Conservation (phyloP, 768 basidiomycete genomes). For the Kwoniella sp. region DNA sequence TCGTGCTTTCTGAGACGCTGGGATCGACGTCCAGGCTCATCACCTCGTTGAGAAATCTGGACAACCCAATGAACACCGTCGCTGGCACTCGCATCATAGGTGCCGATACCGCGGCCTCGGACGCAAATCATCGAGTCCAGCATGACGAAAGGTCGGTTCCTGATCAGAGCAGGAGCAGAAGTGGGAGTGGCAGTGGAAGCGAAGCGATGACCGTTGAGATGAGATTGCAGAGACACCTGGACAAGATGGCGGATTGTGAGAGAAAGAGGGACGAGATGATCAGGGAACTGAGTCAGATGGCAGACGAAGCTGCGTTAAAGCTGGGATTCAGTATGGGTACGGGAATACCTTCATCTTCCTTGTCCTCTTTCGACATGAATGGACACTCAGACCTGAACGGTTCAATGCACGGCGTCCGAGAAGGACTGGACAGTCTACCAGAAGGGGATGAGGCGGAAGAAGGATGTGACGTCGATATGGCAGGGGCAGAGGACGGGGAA, state of each 20-base stretch:
- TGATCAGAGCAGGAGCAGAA: too few relatives aligned
- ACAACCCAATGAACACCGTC: neutral
- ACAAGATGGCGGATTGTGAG: conserved; percentile 19
- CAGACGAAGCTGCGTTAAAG: conserved; percentile 10
- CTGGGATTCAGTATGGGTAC: neutral
- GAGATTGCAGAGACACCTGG: conserved; percentile 20
- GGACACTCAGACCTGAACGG: neutral
- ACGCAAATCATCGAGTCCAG: neutral
- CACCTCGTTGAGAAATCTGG: neutral
- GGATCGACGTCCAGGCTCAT: conserved; percentile 4
- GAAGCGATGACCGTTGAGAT: neutral
- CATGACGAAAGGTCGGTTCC: neutral
- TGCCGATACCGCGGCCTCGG: neutral
- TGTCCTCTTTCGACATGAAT: neutral
- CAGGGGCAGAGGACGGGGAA: too few relatives aligned
- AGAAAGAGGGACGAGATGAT: conserved; percentile 24
- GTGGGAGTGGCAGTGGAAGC: neutral
- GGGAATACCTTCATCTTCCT: neutral
- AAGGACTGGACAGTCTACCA: neutral
- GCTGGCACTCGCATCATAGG: too few relatives aligned
- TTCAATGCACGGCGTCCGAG: neutral
- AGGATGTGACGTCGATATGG: neutral
- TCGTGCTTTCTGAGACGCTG: conserved; percentile 13
- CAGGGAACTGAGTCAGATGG: conserved; percentile 16
- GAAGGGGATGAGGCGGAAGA: conserved; percentile 11